Percentiles rank a stretch among this genome's conserved stretches.
Conservation (phyloP, 345 rosid genomes). For the Populus ilicifolia region DNA sequence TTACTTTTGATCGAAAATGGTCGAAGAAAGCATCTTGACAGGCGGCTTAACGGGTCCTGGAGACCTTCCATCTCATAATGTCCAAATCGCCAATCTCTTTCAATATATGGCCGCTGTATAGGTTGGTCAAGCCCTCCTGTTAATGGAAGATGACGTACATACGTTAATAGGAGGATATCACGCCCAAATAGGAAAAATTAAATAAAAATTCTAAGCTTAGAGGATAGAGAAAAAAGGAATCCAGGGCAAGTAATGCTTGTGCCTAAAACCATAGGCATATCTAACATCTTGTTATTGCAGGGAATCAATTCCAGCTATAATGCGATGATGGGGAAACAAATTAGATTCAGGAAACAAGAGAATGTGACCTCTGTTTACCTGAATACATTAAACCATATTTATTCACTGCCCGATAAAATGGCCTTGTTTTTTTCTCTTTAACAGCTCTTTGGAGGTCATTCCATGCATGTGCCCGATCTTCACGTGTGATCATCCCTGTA, state of each 20-base stretch:
- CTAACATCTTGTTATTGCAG: background rate
- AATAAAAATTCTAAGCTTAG: too few relatives aligned
- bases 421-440: conserved; percentile 50
- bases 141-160: background rate
- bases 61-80: conserved; percentile 94
- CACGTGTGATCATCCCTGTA: conserved; percentile 56
- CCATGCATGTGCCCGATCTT: conserved; percentile 71
- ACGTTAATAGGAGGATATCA: too few relatives aligned
- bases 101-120: conserved; percentile 42
- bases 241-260: too few relatives aligned
- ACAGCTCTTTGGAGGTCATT: conserved; percentile 66
- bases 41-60: conserved; percentile 77
- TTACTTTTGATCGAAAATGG: conserved; percentile 43
- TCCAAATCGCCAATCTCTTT: conserved; percentile 92
- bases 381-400: conserved; percentile 84
- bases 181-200: too few relatives aligned
- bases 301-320: background rate
- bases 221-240: too few relatives aligned
- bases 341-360: background rate
- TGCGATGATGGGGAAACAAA: background rate
- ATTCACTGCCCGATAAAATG: conserved; percentile 75
- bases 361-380: conserved; percentile 42
- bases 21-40: conserved; percentile 46
- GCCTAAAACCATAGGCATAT: too few relatives aligned
- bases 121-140: conserved; percentile 91